Base-by-base conservation (phyloP, 768 basidiomycete genomes). In the Lactifluus pinguis region DNA sequence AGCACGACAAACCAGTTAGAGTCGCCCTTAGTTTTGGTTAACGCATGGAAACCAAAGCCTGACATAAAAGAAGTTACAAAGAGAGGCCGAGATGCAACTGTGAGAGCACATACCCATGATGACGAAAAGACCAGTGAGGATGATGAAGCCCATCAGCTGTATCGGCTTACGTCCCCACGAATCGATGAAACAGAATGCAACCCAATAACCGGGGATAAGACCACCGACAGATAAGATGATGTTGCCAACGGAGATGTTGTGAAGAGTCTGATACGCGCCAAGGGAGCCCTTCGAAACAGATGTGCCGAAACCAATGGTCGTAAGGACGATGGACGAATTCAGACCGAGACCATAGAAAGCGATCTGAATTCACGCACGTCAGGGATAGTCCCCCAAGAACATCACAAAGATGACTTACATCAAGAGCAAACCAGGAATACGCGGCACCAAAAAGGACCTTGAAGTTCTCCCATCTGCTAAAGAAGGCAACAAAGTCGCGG, bases 311-410 rank as follows among this genome's bases (percentile, higher is more conserved):
- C 85, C 84, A 68, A 93, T 92, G 34, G 86, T 80, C 55, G 75
- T 72, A 52, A 95, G 77, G 64, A 95, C 86, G 69, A 84, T 83
- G 39, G 82, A 78, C 3, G 85, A 88, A 74, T 95, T 95, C 58
- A 95, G 80, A 57, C 90, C 87, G 41, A 95, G 80, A 54, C 91
- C 92, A 71, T 94, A 93, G 75, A 90, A 94, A 9, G 91, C 90
- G 57, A 94, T 84, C 83, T 88, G 53, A 5, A 61, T 14, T 14
- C 15, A 34, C 15, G 0, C 15, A 30, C n/a, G 34, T 60, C 10
- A 54, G 44, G 3, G 30, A 38, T n/a, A 30, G 41, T 25, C 25
- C 6, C 9, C 21, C 7, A 10, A 55, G 42, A n/a, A 17, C 15
- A 36, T 34, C 6, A 19, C 63, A 25, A 73, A 82, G n/a, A 62